Percentiles rank a stretch among this genome's conserved stretches.
phyloP scores from a whole-genome alignment of 1,284 basidiomycete species.

The Melampsora americana region DNA sequence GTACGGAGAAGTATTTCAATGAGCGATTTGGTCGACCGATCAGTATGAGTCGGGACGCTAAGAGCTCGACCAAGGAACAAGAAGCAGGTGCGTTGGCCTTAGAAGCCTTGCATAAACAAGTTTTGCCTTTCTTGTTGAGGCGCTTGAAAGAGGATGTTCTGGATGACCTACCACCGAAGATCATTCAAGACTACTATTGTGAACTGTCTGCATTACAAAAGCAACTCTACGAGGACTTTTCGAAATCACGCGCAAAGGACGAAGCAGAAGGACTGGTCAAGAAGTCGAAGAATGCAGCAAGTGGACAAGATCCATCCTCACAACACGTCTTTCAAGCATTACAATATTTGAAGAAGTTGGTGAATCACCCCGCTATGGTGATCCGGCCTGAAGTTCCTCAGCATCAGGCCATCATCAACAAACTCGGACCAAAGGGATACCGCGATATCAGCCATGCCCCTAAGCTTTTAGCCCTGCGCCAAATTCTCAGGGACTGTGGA shows the following conservation, averaged over 20 bases:
- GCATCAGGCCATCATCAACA: slow-evolving; percentile 65
- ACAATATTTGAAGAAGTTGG: slow-evolving; percentile 94
- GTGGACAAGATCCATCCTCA: slow-evolving; percentile 60
- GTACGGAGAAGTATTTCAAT: slow-evolving; percentile 90
- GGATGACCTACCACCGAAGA: slow-evolving; percentile 94
- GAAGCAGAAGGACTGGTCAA: slow-evolving; percentile 47
- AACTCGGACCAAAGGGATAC: slow-evolving; percentile 59
- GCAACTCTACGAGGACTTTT: slow-evolving; percentile 86
- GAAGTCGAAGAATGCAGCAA: slow-evolving; percentile 50
- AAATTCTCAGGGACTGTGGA: slow-evolving; percentile 89
- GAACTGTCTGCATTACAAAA: slow-evolving; percentile 93
- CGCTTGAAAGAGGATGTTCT: slow-evolving; percentile 97
- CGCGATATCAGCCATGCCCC: slow-evolving; percentile 86
- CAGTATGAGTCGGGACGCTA: slow-evolving; percentile 88
- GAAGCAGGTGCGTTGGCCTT: slow-evolving; percentile 90
- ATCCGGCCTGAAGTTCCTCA: slow-evolving; percentile 67
- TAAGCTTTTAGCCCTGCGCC: slow-evolving; percentile 88
- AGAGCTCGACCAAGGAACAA: slow-evolving; percentile 75
- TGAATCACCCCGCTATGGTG: slow-evolving; percentile 92
- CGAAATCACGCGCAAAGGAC: slow-evolving; percentile 63
- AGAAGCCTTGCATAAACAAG: slow-evolving; percentile 96
- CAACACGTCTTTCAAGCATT: slow-evolving; percentile 92
- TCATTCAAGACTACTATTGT: slow-evolving; percentile 99
- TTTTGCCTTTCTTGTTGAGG: slow-evolving; percentile 93
- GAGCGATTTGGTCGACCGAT: slow-evolving; percentile 96